Conservation (phyloP, 2,329 filamentous ascomycete genomes). For the Aureobasidium sp. region DNA sequence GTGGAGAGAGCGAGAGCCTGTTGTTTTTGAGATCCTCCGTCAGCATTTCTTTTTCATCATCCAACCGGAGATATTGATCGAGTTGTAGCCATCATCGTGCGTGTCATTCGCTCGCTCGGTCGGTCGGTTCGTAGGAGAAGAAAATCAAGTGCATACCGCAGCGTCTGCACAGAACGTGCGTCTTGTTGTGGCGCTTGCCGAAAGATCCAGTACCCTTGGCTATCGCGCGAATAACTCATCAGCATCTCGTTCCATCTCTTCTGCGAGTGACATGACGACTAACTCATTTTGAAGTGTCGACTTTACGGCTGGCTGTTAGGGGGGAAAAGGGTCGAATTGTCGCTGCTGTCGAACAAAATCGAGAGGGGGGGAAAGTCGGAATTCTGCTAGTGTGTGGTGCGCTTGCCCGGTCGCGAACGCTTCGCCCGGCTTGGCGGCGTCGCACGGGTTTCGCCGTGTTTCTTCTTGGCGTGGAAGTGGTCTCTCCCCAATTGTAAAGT, state of each 20-base stretch:
- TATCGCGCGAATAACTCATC: slow-evolving; percentile 41
- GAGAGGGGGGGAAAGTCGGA: neutral
- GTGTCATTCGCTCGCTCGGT: neutral
- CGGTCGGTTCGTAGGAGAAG: neutral
- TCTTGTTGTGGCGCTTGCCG: slow-evolving; percentile 90
- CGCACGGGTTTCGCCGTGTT: no score
- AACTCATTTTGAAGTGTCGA: slow-evolving; percentile 21
- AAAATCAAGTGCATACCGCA: slow-evolving; percentile 65
- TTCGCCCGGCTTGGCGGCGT: no score
- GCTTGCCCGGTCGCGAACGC: no score
- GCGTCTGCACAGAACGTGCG: slow-evolving; percentile 96
- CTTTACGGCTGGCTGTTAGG: slow-evolving; percentile 17
- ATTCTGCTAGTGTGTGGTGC: neutral
- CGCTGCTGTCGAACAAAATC: slow-evolving; percentile 7
- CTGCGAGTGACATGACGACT: no score
- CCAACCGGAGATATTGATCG: neutral
- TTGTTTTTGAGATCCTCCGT: slow-evolving; percentile 21
- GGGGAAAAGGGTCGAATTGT: slow-evolving; percentile 16
- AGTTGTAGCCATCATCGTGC: neutral
- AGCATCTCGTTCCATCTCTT: no score
- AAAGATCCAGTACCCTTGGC: slow-evolving; percentile 67
- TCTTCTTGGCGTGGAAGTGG: no score
- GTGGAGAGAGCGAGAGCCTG: slow-evolving; percentile 94
- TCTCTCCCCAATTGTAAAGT: no score
- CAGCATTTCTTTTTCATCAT: slow-evolving; percentile 22